Percentiles rank a stretch among this genome's conserved stretches.
Evolutionary conservation across 2,329 filamentous ascomycete species (phyloP).

Genomic region (Diaporthe sp.): DNA sequence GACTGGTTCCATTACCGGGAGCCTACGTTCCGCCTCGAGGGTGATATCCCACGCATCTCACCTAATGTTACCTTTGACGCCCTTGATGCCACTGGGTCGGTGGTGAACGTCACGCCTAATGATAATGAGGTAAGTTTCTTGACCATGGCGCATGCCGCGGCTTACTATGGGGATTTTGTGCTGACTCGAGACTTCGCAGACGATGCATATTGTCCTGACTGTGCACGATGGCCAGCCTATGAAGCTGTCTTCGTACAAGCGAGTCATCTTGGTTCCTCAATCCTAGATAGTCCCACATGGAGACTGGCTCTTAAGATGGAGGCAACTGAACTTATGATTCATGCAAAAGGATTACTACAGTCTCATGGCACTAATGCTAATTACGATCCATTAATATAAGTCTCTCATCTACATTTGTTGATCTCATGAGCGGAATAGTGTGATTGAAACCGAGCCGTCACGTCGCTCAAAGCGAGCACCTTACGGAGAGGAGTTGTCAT

Average conservation of each 20-base stretch:
- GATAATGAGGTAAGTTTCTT: constrained; percentile 21
- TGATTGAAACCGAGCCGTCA: not conserved
- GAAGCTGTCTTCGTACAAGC: constrained; percentile 19
- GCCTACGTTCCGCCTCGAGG: constrained; percentile 32
- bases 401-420: not conserved
- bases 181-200: constrained; percentile 1
- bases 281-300: not conserved
- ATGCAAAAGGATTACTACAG: too few relatives aligned
- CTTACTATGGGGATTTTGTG: rapidly evolving
- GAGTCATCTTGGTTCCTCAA: not conserved
- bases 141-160: not conserved
- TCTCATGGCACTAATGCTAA: not conserved
- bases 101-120: constrained; percentile 25
- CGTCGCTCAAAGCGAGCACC: too few relatives aligned
- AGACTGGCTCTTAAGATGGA: not conserved
- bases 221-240: constrained; percentile 25
- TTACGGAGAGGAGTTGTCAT: too few relatives aligned
- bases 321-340: too few relatives aligned
- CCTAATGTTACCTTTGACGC: constrained; percentile 28
- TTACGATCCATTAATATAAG: not conserved
- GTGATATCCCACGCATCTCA: constrained; percentile 23
- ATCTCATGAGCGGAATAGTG: too few relatives aligned
- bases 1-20: constrained; percentile 43
- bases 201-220: constrained; percentile 27
- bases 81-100: not conserved